Evolutionary conservation across 306 rosid genomes (phyloP), one percentile per base, ranked within the genome.

Genomic region (Mucuna pruriens): DNA sequence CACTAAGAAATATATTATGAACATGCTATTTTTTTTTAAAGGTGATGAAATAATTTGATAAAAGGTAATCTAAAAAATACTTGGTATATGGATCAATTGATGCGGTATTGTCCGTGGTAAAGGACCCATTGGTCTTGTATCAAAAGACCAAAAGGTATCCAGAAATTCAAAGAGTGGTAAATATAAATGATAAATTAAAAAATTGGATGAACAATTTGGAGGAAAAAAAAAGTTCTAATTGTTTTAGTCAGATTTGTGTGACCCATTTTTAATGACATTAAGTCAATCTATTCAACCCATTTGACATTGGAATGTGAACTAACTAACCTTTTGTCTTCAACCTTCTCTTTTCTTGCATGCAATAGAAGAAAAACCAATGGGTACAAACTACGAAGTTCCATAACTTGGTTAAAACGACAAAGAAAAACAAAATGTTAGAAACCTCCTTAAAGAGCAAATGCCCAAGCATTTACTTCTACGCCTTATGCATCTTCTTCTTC

Each of bases 271-370:
- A 4, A 25, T 58, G 36, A 58, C 5, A 25, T 5, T 5, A 25
- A 23, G 65, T 58, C 36, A 58, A 23, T 17, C 4, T 0, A 0
- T 51, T 51, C 1, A 20, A 4, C 23, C 36, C n/a, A 4, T 57
- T 22, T 23, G 64, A 57, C 16, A 57, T 57, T 25, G 12, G 38
- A 60, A 39, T 1, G 66, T 4, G 66, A 60, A 60, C 66, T 60
- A 60, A 60, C 66, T 60, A 60, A 60, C 66, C 19, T 26, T 60
- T 60, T 60, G 39, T 26, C 66, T 60, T 60, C 19, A 60, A 60
- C 39, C 66, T 60, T 10, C 23, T 17, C 6, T 23, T 57, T 57
- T 57, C 64, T 57, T 22, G 8, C 34, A 23, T 9, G 20, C 7
- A 10, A 3, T 23, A 3, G 0, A 22, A 55, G 33, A 55, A 19